Evolutionary conservation across 257 asterid genomes (phyloP).

Genomic region (Paulownia fortunei): DNA sequence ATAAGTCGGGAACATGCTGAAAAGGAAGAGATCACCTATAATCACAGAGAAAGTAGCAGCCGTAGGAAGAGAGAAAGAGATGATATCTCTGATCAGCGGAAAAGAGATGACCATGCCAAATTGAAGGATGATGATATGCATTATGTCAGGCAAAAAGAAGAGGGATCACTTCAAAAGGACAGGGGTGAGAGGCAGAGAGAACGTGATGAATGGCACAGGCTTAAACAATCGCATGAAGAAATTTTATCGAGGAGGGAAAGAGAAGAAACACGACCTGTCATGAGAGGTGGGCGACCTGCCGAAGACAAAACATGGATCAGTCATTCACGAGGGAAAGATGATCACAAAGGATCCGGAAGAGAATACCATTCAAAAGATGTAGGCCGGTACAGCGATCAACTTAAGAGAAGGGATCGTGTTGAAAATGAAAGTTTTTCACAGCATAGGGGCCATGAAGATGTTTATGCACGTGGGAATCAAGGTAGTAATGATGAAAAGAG

Average conservation of each 20-base stretch:
- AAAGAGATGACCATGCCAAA: slow-evolving; percentile 69
- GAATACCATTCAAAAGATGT: slow-evolving; percentile 69
- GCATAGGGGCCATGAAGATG: slow-evolving; percentile 73
- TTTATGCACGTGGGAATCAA: slow-evolving; percentile 58
- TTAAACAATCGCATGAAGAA: slow-evolving; percentile 68
- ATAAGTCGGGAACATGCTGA: slow-evolving; percentile 57
- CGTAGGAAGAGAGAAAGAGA: slow-evolving; percentile 85
- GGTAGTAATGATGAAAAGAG: slow-evolving; percentile 60
- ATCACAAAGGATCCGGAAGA: slow-evolving; percentile 66
- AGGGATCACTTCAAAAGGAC: slow-evolving; percentile 64
- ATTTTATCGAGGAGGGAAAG: slow-evolving; percentile 67
- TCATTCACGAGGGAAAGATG: slow-evolving; percentile 78
- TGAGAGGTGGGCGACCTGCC: slow-evolving; percentile 64
- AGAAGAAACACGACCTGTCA: slow-evolving; percentile 62
- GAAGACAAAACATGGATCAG: slow-evolving; percentile 75
- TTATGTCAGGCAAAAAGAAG: slow-evolving; percentile 75
- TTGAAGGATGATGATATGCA: slow-evolving; percentile 69
- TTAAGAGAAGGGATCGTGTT: slow-evolving; percentile 71
- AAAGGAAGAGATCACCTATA: slow-evolving; percentile 62
- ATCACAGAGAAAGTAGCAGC: slow-evolving; percentile 66
- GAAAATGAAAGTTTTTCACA: slow-evolving; percentile 69
- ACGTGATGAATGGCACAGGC: slow-evolving; percentile 85
- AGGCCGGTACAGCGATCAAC: slow-evolving; percentile 63
- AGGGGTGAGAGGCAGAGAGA: slow-evolving; percentile 80
- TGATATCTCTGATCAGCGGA: slow-evolving; percentile 71